A percentile compares a stretch with the other conserved stretches of the same genome.
Conservation (phyloP, 2,329 filamentous ascomycete species). For the Nemania sp. region DNA sequence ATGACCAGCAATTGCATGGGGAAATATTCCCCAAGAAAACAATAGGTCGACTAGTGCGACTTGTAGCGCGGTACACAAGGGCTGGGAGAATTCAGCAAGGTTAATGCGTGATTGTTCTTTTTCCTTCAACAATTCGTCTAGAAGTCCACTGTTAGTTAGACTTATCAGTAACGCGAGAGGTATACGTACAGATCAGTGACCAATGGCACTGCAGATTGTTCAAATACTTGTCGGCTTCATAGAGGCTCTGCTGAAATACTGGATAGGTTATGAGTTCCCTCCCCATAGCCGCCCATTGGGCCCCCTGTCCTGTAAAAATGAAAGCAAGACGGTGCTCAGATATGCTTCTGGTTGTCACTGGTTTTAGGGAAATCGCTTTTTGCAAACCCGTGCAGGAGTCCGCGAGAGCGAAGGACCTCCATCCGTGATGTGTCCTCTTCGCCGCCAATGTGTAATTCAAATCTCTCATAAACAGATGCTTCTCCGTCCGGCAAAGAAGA, state of each 20-base stretch:
- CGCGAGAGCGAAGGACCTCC: slow-evolving; percentile 26
- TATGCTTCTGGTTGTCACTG: slow-evolving; percentile 15
- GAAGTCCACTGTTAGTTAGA: slow-evolving; percentile 11
- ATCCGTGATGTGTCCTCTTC: slow-evolving; percentile 35
- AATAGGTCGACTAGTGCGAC: slow-evolving; percentile 54
- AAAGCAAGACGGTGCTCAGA: slow-evolving; percentile 38
- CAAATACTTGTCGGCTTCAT: slow-evolving; percentile 30
- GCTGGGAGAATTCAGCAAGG: slow-evolving; percentile 36
- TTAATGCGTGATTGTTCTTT: slow-evolving; percentile 30
- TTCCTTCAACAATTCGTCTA: slow-evolving; percentile 36
- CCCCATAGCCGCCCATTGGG: slow-evolving; percentile 59
- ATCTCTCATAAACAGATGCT: slow-evolving; percentile 17
- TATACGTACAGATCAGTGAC: slow-evolving; percentile 29
- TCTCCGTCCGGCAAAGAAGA: slow-evolving; percentile 1
- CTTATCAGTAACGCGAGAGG: neutral
- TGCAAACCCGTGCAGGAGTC: slow-evolving; percentile 20
- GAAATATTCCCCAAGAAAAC: slow-evolving; percentile 47
- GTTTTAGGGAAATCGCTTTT: slow-evolving; percentile 21
- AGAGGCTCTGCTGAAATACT: slow-evolving; percentile 29
- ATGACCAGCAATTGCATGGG: slow-evolving; percentile 53
- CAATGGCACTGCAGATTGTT: slow-evolving; percentile 21
- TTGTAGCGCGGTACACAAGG: slow-evolving; percentile 51
- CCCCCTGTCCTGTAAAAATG: slow-evolving; percentile 61
- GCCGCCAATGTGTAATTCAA: slow-evolving; percentile 33
- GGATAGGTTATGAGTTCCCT: slow-evolving; percentile 42